Percentiles rank a stretch among this genome's conserved stretches.
Conservation (phyloP, 306 rosid species). For the Geum urbanum region DNA sequence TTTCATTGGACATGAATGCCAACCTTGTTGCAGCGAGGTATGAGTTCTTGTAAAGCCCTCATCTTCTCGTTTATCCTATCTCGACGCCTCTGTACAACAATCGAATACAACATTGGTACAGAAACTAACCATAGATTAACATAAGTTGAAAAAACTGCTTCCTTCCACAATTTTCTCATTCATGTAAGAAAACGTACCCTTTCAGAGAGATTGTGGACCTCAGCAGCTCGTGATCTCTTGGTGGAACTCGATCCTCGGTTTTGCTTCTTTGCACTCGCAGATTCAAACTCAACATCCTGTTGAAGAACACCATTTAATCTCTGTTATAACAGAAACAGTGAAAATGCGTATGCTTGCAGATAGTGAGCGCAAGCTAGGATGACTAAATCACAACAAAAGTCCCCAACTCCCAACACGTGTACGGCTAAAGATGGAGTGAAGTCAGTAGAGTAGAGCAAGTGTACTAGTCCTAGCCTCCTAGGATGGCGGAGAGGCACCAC, state of each 20-base stretch:
- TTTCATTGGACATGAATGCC: not conserved
- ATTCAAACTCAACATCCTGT: slow-evolving; percentile 59
- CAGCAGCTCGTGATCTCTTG: slow-evolving; percentile 77
- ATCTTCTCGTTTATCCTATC: slow-evolving; percentile 88
- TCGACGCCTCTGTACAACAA: slow-evolving; percentile 63
- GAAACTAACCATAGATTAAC: not conserved
- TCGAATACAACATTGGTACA: slow-evolving; percentile 13
- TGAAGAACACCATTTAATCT: not conserved
- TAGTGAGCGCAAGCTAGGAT: no score
- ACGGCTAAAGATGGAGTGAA: not conserved
- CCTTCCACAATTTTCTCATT: not conserved
- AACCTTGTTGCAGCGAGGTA: slow-evolving; percentile 87
- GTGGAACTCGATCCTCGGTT: slow-evolving; percentile 47
- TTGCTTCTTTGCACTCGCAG: slow-evolving; percentile 44
- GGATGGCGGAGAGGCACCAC: no score
- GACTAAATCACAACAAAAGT: no score
- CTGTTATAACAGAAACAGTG: no score
- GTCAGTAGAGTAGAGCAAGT: no score
- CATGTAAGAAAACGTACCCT: slow-evolving; percentile 46
- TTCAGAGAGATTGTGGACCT: slow-evolving; percentile 88
- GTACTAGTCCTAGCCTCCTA: no score
- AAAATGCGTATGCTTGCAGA: no score
- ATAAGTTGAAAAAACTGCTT: not conserved
- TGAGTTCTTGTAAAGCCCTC: slow-evolving; percentile 80
- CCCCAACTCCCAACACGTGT: slow-evolving; percentile 26